These are phyloP conservation scores for Hypomontagnella submonticulosa DNA, from an alignment of 495 filamentous ascomycete species.

Conservation along the genomic window DNA sequence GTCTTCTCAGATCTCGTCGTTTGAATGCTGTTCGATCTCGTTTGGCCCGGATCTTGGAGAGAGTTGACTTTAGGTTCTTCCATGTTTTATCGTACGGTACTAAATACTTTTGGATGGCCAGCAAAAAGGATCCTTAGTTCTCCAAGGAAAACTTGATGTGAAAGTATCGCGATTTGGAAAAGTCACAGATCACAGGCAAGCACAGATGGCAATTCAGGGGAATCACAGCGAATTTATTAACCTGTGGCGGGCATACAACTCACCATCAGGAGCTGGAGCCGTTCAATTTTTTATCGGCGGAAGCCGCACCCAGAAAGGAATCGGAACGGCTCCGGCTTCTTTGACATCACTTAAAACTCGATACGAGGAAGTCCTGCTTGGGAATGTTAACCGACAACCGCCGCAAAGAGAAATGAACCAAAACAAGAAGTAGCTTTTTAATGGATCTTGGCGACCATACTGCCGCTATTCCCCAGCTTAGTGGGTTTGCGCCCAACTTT, in stretches of 20 bases:
- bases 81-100: constrained; percentile 10
- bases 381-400: constrained; percentile 36
- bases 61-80: constrained; percentile 18
- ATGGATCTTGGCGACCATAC: constrained; percentile 33
- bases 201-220: constrained; percentile 5
- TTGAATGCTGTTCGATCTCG: constrained; percentile 15
- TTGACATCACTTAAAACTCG: constrained; percentile 10
- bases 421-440: constrained; percentile 10
- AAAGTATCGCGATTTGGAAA: constrained; percentile 7
- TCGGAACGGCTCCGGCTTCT: constrained; percentile 15
- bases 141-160: not conserved
- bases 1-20: constrained; percentile 8
- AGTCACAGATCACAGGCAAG: constrained; percentile 8
- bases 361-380: not conserved
- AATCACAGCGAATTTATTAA: constrained; percentile 35
- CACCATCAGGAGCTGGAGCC: constrained; percentile 21
- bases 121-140: not conserved
- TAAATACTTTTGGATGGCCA: not conserved
- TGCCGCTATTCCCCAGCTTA: constrained; percentile 7
- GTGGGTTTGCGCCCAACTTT: constrained; percentile 20
- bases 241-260: constrained; percentile 15
- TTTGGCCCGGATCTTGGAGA: constrained; percentile 18
- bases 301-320: constrained; percentile 11
- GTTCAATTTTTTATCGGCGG: constrained; percentile 1
- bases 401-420: constrained; percentile 20